These are phyloP conservation scores for Fusarium nurragi DNA, from an alignment of 2,329 filamentous ascomycete species.

Conservation along the genomic window DNA sequence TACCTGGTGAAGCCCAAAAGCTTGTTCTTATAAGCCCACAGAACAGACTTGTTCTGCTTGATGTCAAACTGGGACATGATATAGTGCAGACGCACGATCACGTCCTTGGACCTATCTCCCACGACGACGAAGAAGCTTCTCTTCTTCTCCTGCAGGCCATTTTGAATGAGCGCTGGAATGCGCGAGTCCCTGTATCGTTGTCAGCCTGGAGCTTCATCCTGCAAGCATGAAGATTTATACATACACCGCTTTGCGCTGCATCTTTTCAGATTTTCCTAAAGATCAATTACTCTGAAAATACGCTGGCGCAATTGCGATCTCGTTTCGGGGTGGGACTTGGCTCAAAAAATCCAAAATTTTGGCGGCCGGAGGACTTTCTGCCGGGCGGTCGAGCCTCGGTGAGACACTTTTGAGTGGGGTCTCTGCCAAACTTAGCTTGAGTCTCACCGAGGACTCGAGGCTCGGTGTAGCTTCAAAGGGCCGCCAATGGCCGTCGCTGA, in stretches of 20 bases:
- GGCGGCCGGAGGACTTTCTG: constrained; percentile 49
- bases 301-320: constrained; percentile 45
- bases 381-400: constrained; percentile 50
- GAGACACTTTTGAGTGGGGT: constrained; percentile 23
- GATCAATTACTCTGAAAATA: constrained; percentile 44
- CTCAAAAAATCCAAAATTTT: constrained; percentile 53
- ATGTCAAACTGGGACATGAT: constrained; percentile 91
- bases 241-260: constrained; percentile 69
- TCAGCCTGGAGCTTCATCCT: constrained; percentile 5
- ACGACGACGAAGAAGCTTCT: constrained; percentile 98
- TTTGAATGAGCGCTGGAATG: constrained; percentile 89
- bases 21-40: constrained; percentile 99
- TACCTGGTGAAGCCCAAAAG: constrained; percentile 88
- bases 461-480: neutral
- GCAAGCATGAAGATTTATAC: constrained; percentile 23
- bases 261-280: constrained; percentile 49
- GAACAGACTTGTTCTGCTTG: constrained; percentile 88
- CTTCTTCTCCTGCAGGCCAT: constrained; percentile 95
- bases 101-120: constrained; percentile 90
- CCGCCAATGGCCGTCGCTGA: neutral
- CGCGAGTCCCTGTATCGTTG: constrained; percentile 74
- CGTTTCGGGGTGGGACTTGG: constrained; percentile 39
- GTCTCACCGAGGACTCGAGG: constrained; percentile 6
- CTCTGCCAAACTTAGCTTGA: neutral
- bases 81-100: constrained; percentile 91